Percentiles rank a stretch among this genome's conserved stretches.
These are phyloP conservation scores for Schizochytrium sp. DNA, from an alignment of 108 stramenopile genomes.

Conservation along the genomic window DNA sequence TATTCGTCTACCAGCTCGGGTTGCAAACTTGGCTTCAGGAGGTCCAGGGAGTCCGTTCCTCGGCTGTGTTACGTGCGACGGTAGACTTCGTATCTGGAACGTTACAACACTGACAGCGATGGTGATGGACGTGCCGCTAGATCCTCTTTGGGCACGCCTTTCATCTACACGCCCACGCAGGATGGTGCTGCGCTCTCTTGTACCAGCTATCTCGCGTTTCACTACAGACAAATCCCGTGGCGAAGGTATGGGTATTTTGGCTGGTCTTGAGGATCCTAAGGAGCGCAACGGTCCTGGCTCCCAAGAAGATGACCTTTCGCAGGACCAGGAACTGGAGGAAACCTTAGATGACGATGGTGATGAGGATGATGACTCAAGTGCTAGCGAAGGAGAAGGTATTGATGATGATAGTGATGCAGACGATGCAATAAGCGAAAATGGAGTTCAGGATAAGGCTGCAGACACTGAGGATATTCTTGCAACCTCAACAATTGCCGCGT, in stretches of 20 bases:
- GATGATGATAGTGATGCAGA: conserved; percentile 1
- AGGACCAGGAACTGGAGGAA: background rate
- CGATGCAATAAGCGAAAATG: background rate
- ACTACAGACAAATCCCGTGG: conserved; percentile 1
- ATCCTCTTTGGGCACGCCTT: conserved; percentile 3
- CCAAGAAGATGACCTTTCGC: background rate
- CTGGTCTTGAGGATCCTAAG: background rate
- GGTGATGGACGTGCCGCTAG: background rate
- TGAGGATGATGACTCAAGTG: conserved; percentile 16
- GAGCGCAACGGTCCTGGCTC: background rate
- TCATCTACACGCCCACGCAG: background rate
- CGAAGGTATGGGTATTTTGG: background rate
- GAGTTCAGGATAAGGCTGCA: background rate
- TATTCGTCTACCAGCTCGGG: background rate
- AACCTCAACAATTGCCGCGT: background rate
- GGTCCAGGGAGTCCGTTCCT: conserved; percentile 1
- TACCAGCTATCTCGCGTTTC: conserved; percentile 21
- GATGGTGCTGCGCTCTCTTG: too few species aligned
- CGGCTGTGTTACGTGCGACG: conserved; percentile 40
- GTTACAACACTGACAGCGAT: background rate
- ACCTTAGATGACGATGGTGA: background rate
- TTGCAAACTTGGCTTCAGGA: background rate
- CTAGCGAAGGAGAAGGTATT: background rate
- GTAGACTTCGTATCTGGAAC: conserved; percentile 30
- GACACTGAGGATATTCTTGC: background rate